A percentile compares a stretch with the other conserved stretches of the same genome.
These are phyloP conservation scores for Colletotrichum spaethianum DNA, from an alignment of 2,329 filamentous ascomycete species.

Conservation along the genomic window DNA sequence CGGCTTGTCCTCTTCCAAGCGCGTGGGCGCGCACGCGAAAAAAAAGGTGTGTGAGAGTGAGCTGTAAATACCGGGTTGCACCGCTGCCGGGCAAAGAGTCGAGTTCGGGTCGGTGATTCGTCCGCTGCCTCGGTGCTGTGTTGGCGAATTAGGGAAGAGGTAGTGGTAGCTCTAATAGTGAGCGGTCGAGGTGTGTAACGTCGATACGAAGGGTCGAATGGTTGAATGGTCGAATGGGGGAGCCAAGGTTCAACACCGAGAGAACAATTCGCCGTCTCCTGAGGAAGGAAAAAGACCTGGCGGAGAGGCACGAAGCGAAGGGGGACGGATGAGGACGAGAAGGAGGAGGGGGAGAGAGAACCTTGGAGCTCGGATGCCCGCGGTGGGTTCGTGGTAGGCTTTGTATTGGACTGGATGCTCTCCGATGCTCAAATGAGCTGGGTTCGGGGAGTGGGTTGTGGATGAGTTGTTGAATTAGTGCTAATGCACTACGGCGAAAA, in stretches of 20 bases:
- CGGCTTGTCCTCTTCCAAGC: neutral
- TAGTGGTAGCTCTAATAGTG: neutral
- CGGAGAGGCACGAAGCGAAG: neutral
- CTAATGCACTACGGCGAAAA: constrained; percentile 19
- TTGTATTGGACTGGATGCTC: constrained; percentile 21
- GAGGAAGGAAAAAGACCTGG: neutral
- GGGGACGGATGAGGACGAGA: neutral
- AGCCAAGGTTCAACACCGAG: neutral
- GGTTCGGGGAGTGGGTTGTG: constrained; percentile 22
- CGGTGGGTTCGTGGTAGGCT: constrained; percentile 20
- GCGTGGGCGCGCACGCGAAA: constrained; percentile 17
- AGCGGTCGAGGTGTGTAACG: constrained; percentile 2
- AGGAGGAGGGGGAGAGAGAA: neutral
- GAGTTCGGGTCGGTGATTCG: constrained; percentile 32
- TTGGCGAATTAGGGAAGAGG: constrained; percentile 25
- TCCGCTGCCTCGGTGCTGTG: neutral
- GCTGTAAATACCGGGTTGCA: constrained; percentile 23
- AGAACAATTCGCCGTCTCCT: constrained; percentile 7
- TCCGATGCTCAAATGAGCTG: constrained; percentile 17
- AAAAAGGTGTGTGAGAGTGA: neutral
- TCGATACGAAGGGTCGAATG: constrained; percentile 22
- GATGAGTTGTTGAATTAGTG: constrained; percentile 35
- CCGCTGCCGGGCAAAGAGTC: constrained; percentile 4
- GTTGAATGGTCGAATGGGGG: constrained; percentile 23
- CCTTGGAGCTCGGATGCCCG: constrained; percentile 9